Base-by-base conservation (phyloP, 176 grass and related monocot species). In the Carex scoparia region DNA sequence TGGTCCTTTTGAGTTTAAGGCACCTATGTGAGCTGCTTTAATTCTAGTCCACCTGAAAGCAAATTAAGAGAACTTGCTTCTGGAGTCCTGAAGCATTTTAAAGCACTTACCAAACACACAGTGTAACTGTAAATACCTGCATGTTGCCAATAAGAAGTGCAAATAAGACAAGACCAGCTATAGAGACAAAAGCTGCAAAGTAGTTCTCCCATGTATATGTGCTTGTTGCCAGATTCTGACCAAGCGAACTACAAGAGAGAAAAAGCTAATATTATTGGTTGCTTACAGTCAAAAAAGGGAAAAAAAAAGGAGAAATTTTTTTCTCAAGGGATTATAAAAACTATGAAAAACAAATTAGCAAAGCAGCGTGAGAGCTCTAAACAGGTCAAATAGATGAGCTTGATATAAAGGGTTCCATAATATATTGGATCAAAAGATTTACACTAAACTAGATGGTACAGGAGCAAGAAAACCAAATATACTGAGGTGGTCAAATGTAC, bases 91-190 rank as follows among this genome's bases (percentile, higher is more conserved):
- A 71, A 46, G 68, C 40, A 7, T 23, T 62, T 10, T 27, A 10
- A 51, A 51, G 9, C 48, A 51, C 48, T 62, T 62, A 27, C n/a
- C 60, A 27, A 62, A 62, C 3, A 62, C 60, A 51, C 48, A 51
- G 11, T 2, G 49, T 32, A 78, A 57, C 7, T 14, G 12, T 76
- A 55, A 28, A 14, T 92, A 98, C 96, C 96, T 98, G 96, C 77
- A 98, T 94, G 72, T 98, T 98, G 86, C 96, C 93, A 16, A 98
- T 98, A 65, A 98, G 96, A 84, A 95, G 93, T 69, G 96, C 93
- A 88, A 98, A 98, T 58, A 98, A 91, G 85, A 98, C 89, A 82
- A 98, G 91, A 65, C 93, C 96, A 7, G 89, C 88, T 84, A 90
- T 87, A 11, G 96, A 89, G 70, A 98, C 91, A 87, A 85, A 95